Percentiles rank a stretch among this genome's conserved stretches.
phyloP scores from a whole-genome alignment of 495 filamentous ascomycete genomes.

The Lasiosphaeriaceae sp. region DNA sequence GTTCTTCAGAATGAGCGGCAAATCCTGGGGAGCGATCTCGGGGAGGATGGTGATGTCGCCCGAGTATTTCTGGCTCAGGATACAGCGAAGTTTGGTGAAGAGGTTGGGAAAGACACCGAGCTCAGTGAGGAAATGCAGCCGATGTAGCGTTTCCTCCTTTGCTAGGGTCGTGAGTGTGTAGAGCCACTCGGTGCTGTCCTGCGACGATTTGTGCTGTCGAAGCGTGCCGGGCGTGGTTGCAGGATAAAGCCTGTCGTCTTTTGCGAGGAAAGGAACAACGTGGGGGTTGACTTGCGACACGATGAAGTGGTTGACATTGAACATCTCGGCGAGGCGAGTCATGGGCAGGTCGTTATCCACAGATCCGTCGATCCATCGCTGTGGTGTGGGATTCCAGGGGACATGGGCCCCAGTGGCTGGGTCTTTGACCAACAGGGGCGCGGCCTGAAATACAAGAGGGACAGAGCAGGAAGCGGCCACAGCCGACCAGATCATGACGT shows the following conservation, averaged over 20 bases:
- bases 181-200: slow-evolving; percentile 53
- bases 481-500: slow-evolving; percentile 95
- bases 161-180: slow-evolving; percentile 68
- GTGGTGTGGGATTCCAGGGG: slow-evolving; percentile 79
- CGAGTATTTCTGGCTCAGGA: slow-evolving; percentile 85
- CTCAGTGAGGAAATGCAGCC: slow-evolving; percentile 77
- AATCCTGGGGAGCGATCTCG: slow-evolving; percentile 66
- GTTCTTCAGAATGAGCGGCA: slow-evolving; percentile 75
- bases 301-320: slow-evolving; percentile 97
- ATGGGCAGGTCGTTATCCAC: slow-evolving; percentile 94
- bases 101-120: slow-evolving; percentile 77
- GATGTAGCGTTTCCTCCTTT: slow-evolving; percentile 74
- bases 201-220: slow-evolving; percentile 20
- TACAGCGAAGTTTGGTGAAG: slow-evolving; percentile 71
- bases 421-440: slow-evolving; percentile 77
- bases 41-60: slow-evolving; percentile 96
- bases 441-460: slow-evolving; percentile 77
- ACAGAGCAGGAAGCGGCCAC: slow-evolving; percentile 94
- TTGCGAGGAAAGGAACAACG: slow-evolving; percentile 79
- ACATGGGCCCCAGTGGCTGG: slow-evolving; percentile 71
- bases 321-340: slow-evolving; percentile 88
- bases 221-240: slow-evolving; percentile 37
- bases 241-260: slow-evolving; percentile 57
- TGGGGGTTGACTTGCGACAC: slow-evolving; percentile 96
- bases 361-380: slow-evolving; percentile 87